These are phyloP conservation scores for Suhomyces xylopsoci DNA, from an alignment of 805 yeast genomes.

Conservation along the genomic window DNA sequence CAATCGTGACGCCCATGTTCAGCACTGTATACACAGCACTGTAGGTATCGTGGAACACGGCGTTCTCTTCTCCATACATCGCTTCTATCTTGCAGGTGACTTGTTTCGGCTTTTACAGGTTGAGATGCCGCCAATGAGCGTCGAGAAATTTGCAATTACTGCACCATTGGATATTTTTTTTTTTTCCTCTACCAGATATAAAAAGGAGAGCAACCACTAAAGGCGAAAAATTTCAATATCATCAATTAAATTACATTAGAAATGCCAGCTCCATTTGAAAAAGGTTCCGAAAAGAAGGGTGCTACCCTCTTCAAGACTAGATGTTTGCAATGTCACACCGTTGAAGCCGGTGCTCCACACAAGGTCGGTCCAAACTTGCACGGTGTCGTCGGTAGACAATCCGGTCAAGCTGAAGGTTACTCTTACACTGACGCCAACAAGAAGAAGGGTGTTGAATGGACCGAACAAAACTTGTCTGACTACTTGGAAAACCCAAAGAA, in stretches of 20 bases:
- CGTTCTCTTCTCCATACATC: not conserved
- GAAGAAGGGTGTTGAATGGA: constrained; percentile 90
- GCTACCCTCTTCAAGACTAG: constrained; percentile 98
- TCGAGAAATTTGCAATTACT: constrained; percentile 9
- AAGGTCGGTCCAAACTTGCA: constrained; percentile 98
- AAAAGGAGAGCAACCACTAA: not conserved
- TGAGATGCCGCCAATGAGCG: constrained; percentile 10
- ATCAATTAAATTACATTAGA: constrained; percentile 2
- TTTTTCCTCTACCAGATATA: constrained; percentile 1
- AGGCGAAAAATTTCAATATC: not conserved
- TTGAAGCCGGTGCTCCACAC: constrained; percentile 93
- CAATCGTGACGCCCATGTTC: not conserved
- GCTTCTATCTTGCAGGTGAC: not conserved
- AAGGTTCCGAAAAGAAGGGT: constrained; percentile 69
- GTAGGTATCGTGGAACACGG: not conserved
- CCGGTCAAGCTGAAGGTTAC: constrained; percentile 91
- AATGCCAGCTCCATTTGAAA: constrained; percentile 45
- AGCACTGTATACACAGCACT: not conserved
- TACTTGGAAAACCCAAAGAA: constrained; percentile 99
- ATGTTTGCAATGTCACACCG: constrained; percentile 98
- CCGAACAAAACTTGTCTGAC: constrained; percentile 82
- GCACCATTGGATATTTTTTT: constrained; percentile 5
- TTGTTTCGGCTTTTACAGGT: not conserved
- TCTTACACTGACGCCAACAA: constrained; percentile 98
- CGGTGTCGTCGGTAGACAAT: constrained; percentile 88